Evolutionary conservation across 352 stramenopile genomes (phyloP), one percentile per base, ranked within the genome.

Genomic region (Globisporangium spiculum): DNA sequence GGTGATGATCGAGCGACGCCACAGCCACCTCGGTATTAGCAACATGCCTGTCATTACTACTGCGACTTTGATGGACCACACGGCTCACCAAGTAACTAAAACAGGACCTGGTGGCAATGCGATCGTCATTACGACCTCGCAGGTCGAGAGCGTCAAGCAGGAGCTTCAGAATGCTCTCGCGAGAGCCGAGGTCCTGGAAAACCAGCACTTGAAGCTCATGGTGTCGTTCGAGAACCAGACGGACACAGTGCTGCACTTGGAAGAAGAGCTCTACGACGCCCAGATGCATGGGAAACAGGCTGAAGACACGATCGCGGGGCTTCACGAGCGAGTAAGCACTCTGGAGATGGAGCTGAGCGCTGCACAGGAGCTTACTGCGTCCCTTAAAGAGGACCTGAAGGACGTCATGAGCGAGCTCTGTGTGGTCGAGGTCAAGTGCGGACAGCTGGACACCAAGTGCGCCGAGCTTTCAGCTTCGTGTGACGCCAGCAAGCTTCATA

Each of bases 121-220:
- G 9, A 7, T 1, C 22, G 4, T 2, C 7, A 6, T 22, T 6
- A 24, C 24, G 4, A 18, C 41, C 41, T 50, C 41, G 16, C 41
- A 50, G 41, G 46, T 66, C 41, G 20, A 52, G 22, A 48, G 27
- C 3, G 8, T 72, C 46, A 65, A 63, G 5, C 4, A 26, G 12
- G 66, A 75, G 36, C 66, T 75, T 1, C 26, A 63, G 2, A 36
- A 22, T 2, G 66, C 69, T 1, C 60, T 72, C 5, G 30, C 12
- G 12, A 62, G 66, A 6, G 46, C 52, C 22, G 69, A 67, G 18
- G 46, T 22, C 0, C 57, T 76, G 9, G 67, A 74, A 36, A 63
- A 76, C 18, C 58, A 68, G n/a, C 41, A 69, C 64, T 30, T 66
- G 65, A 70, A 70, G 58, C 65, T 66, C 34, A 62, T 70, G 65